A percentile compares a stretch with the other conserved stretches of the same genome.
These are phyloP conservation scores for Mucor indicus DNA, from an alignment of 371 early-diverging fungal species.

Conservation along the genomic window DNA sequence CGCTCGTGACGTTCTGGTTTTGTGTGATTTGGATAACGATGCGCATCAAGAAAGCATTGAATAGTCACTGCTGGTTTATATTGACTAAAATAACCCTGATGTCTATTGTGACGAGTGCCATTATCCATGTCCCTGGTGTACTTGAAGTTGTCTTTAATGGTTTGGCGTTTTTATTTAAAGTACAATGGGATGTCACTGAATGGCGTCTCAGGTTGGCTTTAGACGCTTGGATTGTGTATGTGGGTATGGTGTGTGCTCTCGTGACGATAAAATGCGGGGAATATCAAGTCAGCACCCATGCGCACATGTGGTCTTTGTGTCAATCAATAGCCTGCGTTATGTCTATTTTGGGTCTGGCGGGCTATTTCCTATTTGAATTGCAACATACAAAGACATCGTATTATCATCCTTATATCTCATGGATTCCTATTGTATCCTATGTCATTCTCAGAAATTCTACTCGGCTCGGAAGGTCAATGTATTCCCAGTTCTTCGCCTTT, in stretches of 20 bases:
- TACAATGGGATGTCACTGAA: conserved; percentile 57
- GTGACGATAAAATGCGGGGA: conserved; percentile 44
- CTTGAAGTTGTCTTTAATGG: conserved; percentile 37
- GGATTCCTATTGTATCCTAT: conserved; percentile 62
- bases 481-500: conserved; percentile 53
- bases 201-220: conserved; percentile 66
- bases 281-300: conserved; percentile 19
- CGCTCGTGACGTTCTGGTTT: conserved; percentile 72
- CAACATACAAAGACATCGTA: conserved; percentile 48
- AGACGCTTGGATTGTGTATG: conserved; percentile 62
- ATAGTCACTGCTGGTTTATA: conserved; percentile 45
- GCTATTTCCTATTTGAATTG: conserved; percentile 51
- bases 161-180: conserved; percentile 39
- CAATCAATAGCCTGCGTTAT: conserved; percentile 20
- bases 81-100: conserved; percentile 49
- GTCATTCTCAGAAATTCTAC: conserved; percentile 67
- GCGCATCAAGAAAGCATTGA: conserved; percentile 44
- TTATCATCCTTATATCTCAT: conserved; percentile 65
- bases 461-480: conserved; percentile 38
- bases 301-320: conserved; percentile 38
- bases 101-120: conserved; percentile 24
- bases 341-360: conserved; percentile 33
- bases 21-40: conserved; percentile 64
- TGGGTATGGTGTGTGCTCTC: conserved; percentile 56
- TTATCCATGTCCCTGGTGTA: conserved; percentile 44